Evolutionary conservation across 371 early-diverging fungal species (phyloP).

Genomic region (Circinella minor): DNA sequence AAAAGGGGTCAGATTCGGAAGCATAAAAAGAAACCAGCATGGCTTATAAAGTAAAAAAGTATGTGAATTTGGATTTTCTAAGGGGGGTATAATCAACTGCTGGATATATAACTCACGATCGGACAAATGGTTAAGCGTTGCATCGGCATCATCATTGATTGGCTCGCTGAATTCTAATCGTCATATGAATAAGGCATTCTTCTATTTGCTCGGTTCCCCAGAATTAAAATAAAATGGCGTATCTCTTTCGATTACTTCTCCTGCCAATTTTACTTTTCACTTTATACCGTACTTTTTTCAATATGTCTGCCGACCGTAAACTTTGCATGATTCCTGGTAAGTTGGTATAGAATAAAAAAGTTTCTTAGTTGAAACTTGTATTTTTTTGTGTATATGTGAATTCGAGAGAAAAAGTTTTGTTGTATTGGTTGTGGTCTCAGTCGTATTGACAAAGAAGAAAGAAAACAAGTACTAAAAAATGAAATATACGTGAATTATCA

Average conservation of each 20-base stretch:
- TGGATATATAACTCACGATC: background rate
- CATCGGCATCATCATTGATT: background rate
- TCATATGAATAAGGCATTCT: background rate
- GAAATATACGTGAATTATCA: background rate
- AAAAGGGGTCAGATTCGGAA: too few relatives aligned
- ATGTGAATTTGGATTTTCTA: too few relatives aligned
- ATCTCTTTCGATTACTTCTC: constrained; percentile 3
- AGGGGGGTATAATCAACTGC: background rate
- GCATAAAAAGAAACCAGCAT: too few relatives aligned
- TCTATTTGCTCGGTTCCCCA: background rate
- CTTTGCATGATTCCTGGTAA: constrained; percentile 93
- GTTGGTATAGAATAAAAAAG: background rate
- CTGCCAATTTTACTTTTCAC: constrained; percentile 6
- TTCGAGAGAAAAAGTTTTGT: too few relatives aligned
- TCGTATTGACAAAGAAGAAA: too few relatives aligned
- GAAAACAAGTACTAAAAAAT: background rate
- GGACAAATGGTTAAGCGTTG: constrained; percentile 12
- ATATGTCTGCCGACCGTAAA: constrained; percentile 55
- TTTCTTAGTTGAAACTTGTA: too few relatives aligned
- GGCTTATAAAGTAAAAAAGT: too few relatives aligned
- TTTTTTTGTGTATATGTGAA: too few relatives aligned
- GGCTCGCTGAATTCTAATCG: constrained; percentile 3
- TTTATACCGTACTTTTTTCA: constrained; percentile 5
- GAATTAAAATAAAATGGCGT: constrained; percentile 5
- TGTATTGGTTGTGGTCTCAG: too few relatives aligned